Evolutionary conservation across 2,329 filamentous ascomycete species (phyloP).

Genomic region (Lachnellula arida): DNA sequence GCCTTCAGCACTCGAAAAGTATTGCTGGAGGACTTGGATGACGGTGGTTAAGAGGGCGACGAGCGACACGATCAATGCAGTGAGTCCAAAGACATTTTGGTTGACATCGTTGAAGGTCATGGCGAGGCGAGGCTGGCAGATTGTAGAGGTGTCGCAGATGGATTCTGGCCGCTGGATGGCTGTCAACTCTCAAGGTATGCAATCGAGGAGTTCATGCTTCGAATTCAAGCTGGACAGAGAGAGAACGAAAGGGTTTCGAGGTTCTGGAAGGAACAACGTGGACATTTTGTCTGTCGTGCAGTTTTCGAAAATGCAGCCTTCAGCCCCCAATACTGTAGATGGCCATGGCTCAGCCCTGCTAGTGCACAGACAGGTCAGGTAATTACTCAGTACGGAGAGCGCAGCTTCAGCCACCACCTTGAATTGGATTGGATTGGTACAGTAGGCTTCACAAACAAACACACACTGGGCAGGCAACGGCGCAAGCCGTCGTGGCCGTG

Average conservation of each 20-base stretch:
- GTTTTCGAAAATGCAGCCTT: not conserved
- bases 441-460: not conserved
- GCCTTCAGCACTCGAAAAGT: slow-evolving; percentile 36
- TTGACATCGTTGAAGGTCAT: slow-evolving; percentile 20
- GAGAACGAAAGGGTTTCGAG: not conserved
- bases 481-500: not conserved
- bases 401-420: not conserved
- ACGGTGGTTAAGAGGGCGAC: slow-evolving; percentile 32
- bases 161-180: not conserved
- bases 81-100: slow-evolving; percentile 29
- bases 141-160: not conserved
- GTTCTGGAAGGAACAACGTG: not conserved
- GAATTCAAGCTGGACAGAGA: not conserved
- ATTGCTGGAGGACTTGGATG: slow-evolving; percentile 34
- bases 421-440: not conserved
- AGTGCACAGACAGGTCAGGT: not conserved
- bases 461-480: not conserved
- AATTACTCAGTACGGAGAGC: too few species aligned
- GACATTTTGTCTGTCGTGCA: not conserved
- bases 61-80: slow-evolving; percentile 33
- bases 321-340: not conserved
- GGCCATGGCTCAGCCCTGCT: not conserved
- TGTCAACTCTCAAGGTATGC: not conserved
- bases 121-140: not conserved
- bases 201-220: not conserved